Conservation (phyloP, 2,329 filamentous ascomycete genomes). For the Apiospora phragmitis region DNA sequence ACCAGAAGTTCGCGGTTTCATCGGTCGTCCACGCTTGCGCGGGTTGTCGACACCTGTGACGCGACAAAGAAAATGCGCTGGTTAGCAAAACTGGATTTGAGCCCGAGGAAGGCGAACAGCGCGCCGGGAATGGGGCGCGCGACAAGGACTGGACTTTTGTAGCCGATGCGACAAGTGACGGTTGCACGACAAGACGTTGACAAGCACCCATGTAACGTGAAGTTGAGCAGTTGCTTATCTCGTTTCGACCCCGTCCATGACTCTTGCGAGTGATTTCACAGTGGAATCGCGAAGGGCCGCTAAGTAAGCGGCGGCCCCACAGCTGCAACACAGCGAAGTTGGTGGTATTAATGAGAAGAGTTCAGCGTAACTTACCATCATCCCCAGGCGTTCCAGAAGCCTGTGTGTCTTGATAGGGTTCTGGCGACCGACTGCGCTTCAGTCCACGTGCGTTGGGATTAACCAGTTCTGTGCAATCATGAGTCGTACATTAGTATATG, state of each 20-base stretch:
- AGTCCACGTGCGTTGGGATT: constrained; percentile 63
- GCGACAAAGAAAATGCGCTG: constrained; percentile 22
- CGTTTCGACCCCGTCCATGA: background rate
- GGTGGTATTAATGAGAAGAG: background rate
- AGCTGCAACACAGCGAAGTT: constrained; percentile 8
- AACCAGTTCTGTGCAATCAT: constrained; percentile 46
- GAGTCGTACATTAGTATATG: constrained; percentile 28
- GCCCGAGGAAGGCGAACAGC: constrained; percentile 11
- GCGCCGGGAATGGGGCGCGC: background rate
- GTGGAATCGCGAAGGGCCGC: constrained; percentile 12
- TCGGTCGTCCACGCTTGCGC: constrained; percentile 61
- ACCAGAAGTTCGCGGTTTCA: constrained; percentile 57
- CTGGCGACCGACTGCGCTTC: constrained; percentile 79
- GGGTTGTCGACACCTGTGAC: constrained; percentile 49
- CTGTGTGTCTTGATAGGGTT: constrained; percentile 52
- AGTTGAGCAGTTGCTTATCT: background rate
- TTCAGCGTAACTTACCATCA: constrained; percentile 66
- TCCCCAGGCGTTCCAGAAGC: constrained; percentile 61
- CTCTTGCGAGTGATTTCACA: background rate
- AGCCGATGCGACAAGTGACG: background rate
- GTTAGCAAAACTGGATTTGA: constrained; percentile 20
- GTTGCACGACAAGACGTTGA: constrained; percentile 13
- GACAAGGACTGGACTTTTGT: background rate
- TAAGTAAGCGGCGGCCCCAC: constrained; percentile 12
- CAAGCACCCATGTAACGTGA: background rate